A percentile compares a stretch with the other conserved stretches of the same genome.
Conservation (phyloP, 2,329 filamentous ascomycete genomes). For the Dactylella cylindrospora region DNA sequence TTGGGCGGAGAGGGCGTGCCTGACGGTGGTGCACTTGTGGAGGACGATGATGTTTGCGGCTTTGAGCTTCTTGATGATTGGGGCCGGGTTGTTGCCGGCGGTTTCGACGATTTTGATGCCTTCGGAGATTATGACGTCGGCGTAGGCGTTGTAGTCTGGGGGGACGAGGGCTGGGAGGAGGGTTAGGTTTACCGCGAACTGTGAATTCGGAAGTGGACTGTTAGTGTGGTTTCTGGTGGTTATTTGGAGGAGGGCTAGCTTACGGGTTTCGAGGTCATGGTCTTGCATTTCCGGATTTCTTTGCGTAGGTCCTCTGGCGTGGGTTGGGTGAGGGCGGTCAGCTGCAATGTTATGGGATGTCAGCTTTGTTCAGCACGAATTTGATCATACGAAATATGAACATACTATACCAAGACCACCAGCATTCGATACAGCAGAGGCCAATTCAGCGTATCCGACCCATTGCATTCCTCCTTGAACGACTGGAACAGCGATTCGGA, state of each 20-base stretch:
- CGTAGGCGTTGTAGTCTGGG: constrained; percentile 89
- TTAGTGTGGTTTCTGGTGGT: neutral
- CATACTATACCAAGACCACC: constrained; percentile 71
- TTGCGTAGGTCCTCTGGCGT: constrained; percentile 86
- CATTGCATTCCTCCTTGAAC: constrained; percentile 88
- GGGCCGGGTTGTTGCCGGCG: constrained; percentile 84
- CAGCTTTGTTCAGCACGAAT: neutral
- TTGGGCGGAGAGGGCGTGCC: constrained; percentile 85
- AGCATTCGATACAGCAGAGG: constrained; percentile 75
- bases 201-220: neutral
- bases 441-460: constrained; percentile 77
- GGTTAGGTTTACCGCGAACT: constrained; percentile 91
- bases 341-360: constrained; percentile 50
- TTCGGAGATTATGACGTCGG: constrained; percentile 89
- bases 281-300: constrained; percentile 84
- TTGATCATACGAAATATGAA: constrained; percentile 3
- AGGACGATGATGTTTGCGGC: constrained; percentile 71
- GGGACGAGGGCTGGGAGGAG: constrained; percentile 85
- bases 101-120: constrained; percentile 81
- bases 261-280: constrained; percentile 69
- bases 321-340: constrained; percentile 89
- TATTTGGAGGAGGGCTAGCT: neutral
- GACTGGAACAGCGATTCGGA: constrained; percentile 64
- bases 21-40: constrained; percentile 97
- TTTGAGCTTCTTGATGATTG: constrained; percentile 87